phyloP scores from a whole-genome alignment of 2,329 filamentous ascomycete species.

The Bipolaris bicolor region DNA sequence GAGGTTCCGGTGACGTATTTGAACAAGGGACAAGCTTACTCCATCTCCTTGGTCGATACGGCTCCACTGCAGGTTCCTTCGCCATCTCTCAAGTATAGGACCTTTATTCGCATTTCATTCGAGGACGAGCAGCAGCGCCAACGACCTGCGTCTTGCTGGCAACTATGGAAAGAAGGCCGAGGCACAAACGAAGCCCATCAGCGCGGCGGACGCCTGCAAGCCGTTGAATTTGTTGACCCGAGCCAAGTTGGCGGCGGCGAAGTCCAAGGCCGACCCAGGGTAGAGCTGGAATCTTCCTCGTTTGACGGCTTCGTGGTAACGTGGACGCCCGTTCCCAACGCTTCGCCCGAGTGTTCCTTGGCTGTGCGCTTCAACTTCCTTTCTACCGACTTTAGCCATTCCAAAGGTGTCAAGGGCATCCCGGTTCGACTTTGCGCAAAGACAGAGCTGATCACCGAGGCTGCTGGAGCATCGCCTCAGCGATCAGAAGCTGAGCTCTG shows the following conservation, averaged over 20 bases:
- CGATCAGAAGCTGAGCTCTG: slow-evolving; percentile 71
- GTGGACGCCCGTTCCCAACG: slow-evolving; percentile 76
- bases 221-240: slow-evolving; percentile 87
- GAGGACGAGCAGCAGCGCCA: slow-evolving; percentile 93
- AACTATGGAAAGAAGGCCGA: slow-evolving; percentile 92
- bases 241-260: slow-evolving; percentile 62
- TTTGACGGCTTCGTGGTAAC: slow-evolving; percentile 94
- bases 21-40: slow-evolving; percentile 96
- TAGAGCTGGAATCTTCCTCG: slow-evolving; percentile 67
- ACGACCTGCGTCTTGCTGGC: slow-evolving; percentile 84
- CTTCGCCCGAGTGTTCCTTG: slow-evolving; percentile 77
- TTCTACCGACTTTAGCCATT: slow-evolving; percentile 98
- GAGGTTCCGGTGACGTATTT: slow-evolving; percentile 98
- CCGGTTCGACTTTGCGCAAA: slow-evolving; percentile 92
- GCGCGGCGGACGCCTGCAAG: slow-evolving; percentile 87
- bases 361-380: slow-evolving; percentile 97
- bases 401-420: slow-evolving; percentile 97
- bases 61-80: slow-evolving; percentile 61
- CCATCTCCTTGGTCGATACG: slow-evolving; percentile 82
- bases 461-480: slow-evolving; percentile 54
- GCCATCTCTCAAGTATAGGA: slow-evolving; percentile 77
- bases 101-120: slow-evolving; percentile 93
- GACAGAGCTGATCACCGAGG: slow-evolving; percentile 70
- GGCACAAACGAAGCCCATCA: slow-evolving; percentile 97
- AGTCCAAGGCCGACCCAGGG: slow-evolving; percentile 52